These are phyloP conservation scores for Populus pruinosa DNA, from an alignment of 345 rosid genomes.

Conservation along the genomic window DNA sequence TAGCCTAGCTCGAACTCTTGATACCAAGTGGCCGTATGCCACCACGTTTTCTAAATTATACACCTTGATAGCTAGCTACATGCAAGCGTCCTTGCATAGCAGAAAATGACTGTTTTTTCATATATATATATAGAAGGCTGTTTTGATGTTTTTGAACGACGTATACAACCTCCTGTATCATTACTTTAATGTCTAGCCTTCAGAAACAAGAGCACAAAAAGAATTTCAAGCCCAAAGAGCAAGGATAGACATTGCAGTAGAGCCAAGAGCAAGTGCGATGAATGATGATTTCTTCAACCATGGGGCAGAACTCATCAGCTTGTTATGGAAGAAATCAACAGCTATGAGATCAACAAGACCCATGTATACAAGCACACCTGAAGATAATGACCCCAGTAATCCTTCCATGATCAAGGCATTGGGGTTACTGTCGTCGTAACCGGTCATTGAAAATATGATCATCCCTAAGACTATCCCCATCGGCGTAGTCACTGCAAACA, in stretches of 20 bases:
- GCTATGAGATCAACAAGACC: conserved; percentile 91
- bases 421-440: conserved; percentile 72
- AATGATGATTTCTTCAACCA: conserved; percentile 74
- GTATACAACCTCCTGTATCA: background rate
- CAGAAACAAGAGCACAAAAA: background rate
- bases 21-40: background rate
- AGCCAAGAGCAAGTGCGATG: conserved; percentile 63
- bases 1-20: background rate
- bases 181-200: background rate
- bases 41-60: background rate
- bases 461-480: conserved; percentile 82
- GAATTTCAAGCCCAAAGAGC: conserved; percentile 78
- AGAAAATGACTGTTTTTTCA: background rate
- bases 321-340: conserved; percentile 83
- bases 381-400: conserved; percentile 70
- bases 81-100: background rate
- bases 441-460: conserved; percentile 69
- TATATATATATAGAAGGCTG: background rate
- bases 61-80: background rate
- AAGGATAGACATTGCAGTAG: conserved; percentile 83
- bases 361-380: conserved; percentile 91
- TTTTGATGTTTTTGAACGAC: background rate
- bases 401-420: conserved; percentile 89
- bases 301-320: conserved; percentile 56
- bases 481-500: conserved; percentile 92